A percentile compares a stretch with the other conserved stretches of the same genome.
Conservation (phyloP, 768 basidiomycete genomes). For the Lactarius deliciosus region DNA sequence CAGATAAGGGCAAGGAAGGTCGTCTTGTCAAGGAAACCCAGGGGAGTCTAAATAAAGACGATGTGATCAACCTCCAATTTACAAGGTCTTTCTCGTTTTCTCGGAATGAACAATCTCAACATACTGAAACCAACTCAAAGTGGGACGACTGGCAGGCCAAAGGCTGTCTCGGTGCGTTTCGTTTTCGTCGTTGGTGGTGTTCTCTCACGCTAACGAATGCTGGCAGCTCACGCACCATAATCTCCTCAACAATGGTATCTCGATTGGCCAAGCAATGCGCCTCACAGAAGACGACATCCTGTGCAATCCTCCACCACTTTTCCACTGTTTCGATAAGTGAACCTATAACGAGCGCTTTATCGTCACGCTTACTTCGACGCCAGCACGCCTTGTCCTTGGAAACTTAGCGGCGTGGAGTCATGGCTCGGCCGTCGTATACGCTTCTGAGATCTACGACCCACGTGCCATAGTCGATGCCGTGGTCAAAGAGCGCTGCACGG, state of each 20-base stretch:
- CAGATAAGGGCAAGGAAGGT: constrained; percentile 49
- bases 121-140: constrained; percentile 39
- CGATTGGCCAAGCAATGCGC: constrained; percentile 69
- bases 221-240: constrained; percentile 72
- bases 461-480: constrained; percentile 67
- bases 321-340: constrained; percentile 88
- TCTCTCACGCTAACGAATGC: not conserved
- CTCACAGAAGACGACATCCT: constrained; percentile 64
- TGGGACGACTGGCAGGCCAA: constrained; percentile 78
- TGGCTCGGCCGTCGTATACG: constrained; percentile 72
- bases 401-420: constrained; percentile 79
- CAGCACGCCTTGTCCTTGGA: constrained; percentile 71
- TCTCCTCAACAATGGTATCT: constrained; percentile 73
- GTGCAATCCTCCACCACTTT: constrained; percentile 81
- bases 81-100: constrained; percentile 55
- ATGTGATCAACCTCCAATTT: constrained; percentile 81
- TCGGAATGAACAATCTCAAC: constrained; percentile 5
- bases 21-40: constrained; percentile 45
- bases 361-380: constrained; percentile 14
- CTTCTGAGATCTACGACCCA: constrained; percentile 64
- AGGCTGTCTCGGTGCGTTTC: constrained; percentile 72
- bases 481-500: constrained; percentile 68
- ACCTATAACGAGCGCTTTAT: not conserved
- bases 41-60: constrained; percentile 51
- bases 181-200: not conserved